phyloP scores from a whole-genome alignment of 495 filamentous ascomycete species.

The Cercophora samala region DNA sequence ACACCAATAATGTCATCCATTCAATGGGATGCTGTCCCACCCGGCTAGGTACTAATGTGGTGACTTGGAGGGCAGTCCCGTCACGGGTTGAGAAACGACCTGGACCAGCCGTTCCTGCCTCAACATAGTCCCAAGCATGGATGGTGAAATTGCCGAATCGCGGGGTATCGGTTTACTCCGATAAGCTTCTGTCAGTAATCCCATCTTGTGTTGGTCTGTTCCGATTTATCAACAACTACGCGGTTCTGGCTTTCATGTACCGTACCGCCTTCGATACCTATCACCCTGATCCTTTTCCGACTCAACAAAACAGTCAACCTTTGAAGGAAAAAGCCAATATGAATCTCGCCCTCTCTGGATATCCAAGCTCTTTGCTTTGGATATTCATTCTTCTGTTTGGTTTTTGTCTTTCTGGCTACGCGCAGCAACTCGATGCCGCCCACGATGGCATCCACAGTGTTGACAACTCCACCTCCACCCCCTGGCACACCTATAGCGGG shows the following conservation, averaged over 20 bases:
- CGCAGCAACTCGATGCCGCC: background rate
- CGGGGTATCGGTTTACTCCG: background rate
- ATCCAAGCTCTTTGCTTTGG: slow-evolving; percentile 4
- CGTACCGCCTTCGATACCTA: no score
- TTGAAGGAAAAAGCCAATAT: background rate
- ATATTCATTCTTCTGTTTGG: slow-evolving; percentile 8
- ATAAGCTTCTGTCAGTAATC: background rate
- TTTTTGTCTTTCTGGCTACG: background rate
- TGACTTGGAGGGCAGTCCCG: background rate
- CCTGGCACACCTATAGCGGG: slow-evolving; percentile 27
- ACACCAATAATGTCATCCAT: background rate
- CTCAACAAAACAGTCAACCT: background rate
- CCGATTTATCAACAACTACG: background rate
- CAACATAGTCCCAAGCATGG: background rate
- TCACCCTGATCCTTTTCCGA: background rate
- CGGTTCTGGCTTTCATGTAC: no score
- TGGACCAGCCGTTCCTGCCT: background rate
- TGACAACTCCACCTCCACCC: slow-evolving; percentile 2
- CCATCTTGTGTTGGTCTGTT: no score
- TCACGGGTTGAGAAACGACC: background rate
- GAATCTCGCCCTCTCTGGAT: slow-evolving; percentile 12
- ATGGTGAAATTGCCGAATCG: background rate
- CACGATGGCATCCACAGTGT: background rate
- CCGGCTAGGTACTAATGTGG: background rate
- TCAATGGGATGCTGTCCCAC: background rate